phyloP scores from a whole-genome alignment of 176 grass and related monocot genomes.

The Carex kokanica region DNA sequence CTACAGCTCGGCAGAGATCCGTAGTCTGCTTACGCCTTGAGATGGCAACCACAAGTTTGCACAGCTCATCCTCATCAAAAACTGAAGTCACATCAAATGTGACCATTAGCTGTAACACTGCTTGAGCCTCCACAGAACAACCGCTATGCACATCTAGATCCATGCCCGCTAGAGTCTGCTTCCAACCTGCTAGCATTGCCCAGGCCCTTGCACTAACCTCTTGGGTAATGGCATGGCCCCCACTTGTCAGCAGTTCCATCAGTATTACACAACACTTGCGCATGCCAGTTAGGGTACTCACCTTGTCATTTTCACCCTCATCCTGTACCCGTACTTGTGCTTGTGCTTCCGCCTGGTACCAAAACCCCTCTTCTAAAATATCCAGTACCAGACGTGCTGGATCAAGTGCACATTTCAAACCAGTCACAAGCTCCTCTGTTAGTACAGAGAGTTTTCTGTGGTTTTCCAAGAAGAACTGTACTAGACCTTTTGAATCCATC shows the following conservation, averaged over 20 bases:
- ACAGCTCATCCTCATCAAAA: slow-evolving; percentile 84
- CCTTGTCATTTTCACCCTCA: slow-evolving; percentile 10
- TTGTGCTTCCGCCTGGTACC: slow-evolving; percentile 49
- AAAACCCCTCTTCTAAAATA: slow-evolving; percentile 78
- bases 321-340: not conserved
- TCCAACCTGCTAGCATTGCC: slow-evolving; percentile 75
- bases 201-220: slow-evolving; percentile 85
- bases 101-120: slow-evolving; percentile 76
- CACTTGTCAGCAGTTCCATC: slow-evolving; percentile 75
- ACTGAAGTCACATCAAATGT: slow-evolving; percentile 71
- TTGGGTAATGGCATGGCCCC: slow-evolving; percentile 60
- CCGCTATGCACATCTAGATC: slow-evolving; percentile 81
- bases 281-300: slow-evolving; percentile 41
- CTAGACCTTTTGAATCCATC: slow-evolving; percentile 79
- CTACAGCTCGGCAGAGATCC: slow-evolving; percentile 63
- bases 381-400: slow-evolving; percentile 78
- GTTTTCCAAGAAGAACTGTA: slow-evolving; percentile 76
- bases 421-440: slow-evolving; percentile 60
- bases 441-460: slow-evolving; percentile 53
- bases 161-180: slow-evolving; percentile 63
- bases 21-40: slow-evolving; percentile 77
- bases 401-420: slow-evolving; percentile 76
- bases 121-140: slow-evolving; percentile 81
- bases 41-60: slow-evolving; percentile 79
- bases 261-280: slow-evolving; percentile 76